phyloP scores from a whole-genome alignment of 345 rosid genomes.

The Dimocarpus longan region DNA sequence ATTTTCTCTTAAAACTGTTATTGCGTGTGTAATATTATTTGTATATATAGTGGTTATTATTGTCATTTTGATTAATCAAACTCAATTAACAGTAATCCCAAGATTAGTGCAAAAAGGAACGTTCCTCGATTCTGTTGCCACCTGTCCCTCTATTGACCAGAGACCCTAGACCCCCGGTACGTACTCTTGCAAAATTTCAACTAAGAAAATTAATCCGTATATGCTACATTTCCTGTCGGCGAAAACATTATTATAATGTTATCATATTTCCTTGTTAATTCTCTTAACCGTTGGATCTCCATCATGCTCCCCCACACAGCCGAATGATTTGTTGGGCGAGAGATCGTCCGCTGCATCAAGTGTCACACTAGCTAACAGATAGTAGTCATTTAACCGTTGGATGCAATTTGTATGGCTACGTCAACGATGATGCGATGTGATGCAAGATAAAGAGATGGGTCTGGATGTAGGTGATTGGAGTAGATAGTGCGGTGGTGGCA shows the following conservation, averaged over 20 bases:
- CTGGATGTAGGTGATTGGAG: background rate
- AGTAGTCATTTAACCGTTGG: background rate
- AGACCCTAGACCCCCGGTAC: too few species aligned
- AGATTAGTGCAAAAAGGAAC: too few species aligned
- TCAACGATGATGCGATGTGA: background rate
- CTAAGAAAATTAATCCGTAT: too few species aligned
- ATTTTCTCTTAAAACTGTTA: too few species aligned
- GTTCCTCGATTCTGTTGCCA: too few species aligned
- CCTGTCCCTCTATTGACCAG: too few species aligned
- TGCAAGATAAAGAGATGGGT: background rate
- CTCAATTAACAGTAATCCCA: too few species aligned
- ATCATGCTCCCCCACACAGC: background rate
- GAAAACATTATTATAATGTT: background rate
- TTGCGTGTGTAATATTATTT: too few species aligned
- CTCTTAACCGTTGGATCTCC: constrained; percentile 15
- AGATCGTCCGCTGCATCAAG: background rate
- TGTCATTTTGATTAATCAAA: too few species aligned
- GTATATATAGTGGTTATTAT: too few species aligned
- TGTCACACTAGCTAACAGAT: background rate
- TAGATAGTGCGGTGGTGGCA: constrained; percentile 22
- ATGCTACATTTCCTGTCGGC: too few species aligned
- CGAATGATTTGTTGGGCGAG: background rate
- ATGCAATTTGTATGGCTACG: background rate
- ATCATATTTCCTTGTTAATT: background rate
- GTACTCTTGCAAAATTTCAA: too few species aligned